Base-by-base conservation (phyloP, 352 stramenopile species). In the Pythium aquatile region DNA sequence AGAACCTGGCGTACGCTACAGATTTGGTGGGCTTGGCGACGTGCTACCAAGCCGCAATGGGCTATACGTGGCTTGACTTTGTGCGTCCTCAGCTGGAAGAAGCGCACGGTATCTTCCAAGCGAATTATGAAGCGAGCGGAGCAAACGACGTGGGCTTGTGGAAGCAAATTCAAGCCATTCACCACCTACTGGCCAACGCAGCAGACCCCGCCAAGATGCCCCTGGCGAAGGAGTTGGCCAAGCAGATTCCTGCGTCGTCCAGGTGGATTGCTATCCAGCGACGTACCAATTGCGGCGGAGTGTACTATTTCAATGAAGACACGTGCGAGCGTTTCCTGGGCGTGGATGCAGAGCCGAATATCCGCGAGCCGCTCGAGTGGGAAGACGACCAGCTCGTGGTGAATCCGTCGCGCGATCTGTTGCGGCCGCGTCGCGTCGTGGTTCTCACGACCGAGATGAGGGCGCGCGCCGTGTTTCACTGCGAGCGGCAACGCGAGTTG, bases 291-390 rank as follows among this genome's bases (percentile, higher is more conserved):
- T 8, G 40, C 6, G 40, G 16, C 3, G 51, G 55, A 2, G 49
- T 58, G 0, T 85, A 74, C 44, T 93, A 78, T 63, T 80, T 91
- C 53, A 91, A 91, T 39, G 74, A 90, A 55, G 82, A 91, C 48
- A 91, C 82, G 0, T 79, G 77, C 1, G 73, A 84, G 63, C 59
- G 42, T 32, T 69, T 51, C 68, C 26, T 24, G 9, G 47, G 14
- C 63, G 46, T 29, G 7, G 39, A 49, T 10, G 44, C 49, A 24
- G 65, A 76, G 28, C 65, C 63, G 9, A 61, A 61, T 37, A 24
- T 64, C n/a, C 35, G 52, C 3, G 68, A 80, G 40, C 83, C 84
- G 0, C 68, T 93, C 10, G 84, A 90, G 55, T 91, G 83, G 44
- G 84, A 93, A 73, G 2, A 42, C 55, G 30, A 61, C 68, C 62